Evolutionary conservation across 192 early-diverging fungal genomes (phyloP).

Genomic region (Backusella parvicylindrica): DNA sequence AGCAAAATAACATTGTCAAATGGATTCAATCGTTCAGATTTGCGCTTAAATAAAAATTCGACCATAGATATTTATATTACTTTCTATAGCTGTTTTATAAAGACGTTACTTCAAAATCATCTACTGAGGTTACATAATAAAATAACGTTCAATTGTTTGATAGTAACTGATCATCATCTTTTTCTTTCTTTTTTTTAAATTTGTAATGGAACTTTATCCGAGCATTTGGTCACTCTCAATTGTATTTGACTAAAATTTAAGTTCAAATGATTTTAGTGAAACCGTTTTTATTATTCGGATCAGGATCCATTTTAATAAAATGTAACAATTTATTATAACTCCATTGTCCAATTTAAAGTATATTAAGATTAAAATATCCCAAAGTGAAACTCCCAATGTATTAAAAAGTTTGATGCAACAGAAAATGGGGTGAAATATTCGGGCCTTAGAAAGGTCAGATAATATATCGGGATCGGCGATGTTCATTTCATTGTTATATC

Average conservation of each 20-base stretch:
- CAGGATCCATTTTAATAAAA: neutral
- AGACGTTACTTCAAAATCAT: too few species aligned
- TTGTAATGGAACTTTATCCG: too few species aligned
- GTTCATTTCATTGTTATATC: neutral
- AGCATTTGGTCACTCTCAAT: neutral
- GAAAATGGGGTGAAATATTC: neutral
- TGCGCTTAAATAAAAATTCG: too few species aligned
- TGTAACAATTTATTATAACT: neutral
- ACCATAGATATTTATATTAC: too few species aligned
- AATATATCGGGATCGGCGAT: neutral
- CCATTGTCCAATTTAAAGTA: neutral
- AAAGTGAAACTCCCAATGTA: neutral
- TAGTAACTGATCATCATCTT: too few species aligned
- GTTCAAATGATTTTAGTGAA: neutral
- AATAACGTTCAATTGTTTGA: too few species aligned
- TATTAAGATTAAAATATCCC: neutral
- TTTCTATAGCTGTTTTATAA: too few species aligned
- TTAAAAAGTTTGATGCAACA: neutral
- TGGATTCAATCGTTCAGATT: too few species aligned
- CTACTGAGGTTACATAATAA: too few species aligned
- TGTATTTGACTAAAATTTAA: neutral
- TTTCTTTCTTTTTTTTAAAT: too few species aligned
- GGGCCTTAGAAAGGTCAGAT: neutral
- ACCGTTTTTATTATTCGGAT: neutral
- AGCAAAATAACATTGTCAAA: neutral